Evolutionary conservation across 1,139 yeast species (phyloP).

Genomic region (Protomyces inouyei): DNA sequence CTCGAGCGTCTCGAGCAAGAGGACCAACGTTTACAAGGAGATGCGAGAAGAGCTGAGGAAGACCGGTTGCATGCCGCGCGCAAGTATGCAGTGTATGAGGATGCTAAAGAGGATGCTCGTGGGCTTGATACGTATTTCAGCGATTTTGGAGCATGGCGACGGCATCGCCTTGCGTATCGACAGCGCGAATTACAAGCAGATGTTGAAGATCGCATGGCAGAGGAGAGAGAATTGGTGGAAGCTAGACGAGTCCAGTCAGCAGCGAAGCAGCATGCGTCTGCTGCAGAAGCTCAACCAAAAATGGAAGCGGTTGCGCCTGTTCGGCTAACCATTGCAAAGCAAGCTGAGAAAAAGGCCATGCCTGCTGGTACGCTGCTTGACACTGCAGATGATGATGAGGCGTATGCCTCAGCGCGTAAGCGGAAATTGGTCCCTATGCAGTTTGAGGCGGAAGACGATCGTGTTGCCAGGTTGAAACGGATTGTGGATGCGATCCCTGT

Average conservation of each 20-base stretch:
- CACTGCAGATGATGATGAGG: constrained; percentile 31
- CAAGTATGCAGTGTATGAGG: not conserved
- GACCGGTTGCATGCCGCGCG: not conserved
- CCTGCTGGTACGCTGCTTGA: constrained; percentile 7
- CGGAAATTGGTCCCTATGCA: constrained; percentile 24
- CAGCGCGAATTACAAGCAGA: not conserved
- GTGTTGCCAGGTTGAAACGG: not conserved
- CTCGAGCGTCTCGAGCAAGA: not conserved
- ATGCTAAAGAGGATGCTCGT: not conserved
- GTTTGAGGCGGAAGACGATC: constrained; percentile 9
- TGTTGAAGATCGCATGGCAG: not conserved
- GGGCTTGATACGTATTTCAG: not conserved
- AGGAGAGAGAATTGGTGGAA: not conserved
- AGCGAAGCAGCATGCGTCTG: constrained; percentile 9
- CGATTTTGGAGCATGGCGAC: not conserved
- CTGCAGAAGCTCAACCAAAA: constrained; percentile 29
- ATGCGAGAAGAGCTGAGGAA: not conserved
- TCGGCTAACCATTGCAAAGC: constrained; percentile 11
- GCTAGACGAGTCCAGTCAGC: not conserved
- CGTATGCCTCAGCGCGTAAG: constrained; percentile 21
- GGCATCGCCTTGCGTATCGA: not conserved
- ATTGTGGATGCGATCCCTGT: constrained; percentile 32
- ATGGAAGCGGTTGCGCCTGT: constrained; percentile 30
- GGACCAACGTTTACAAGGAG: not conserved
- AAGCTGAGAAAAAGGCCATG: constrained; percentile 4